These are phyloP conservation scores for Eimeria falciformis DNA, from an alignment of 169 alveolate genomes.

Conservation along the genomic window DNA sequence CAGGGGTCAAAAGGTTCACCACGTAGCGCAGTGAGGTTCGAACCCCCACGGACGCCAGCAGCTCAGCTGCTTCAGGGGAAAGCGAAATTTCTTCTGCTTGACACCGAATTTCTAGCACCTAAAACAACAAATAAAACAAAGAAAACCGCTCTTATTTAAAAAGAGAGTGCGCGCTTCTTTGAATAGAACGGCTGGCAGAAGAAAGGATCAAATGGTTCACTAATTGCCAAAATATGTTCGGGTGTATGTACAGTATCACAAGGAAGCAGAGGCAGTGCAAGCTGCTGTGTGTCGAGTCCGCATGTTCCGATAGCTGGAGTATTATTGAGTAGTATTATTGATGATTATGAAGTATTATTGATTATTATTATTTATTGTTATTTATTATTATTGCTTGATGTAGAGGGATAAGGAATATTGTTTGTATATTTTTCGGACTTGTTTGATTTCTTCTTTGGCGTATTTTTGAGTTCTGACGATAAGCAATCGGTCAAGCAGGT, in stretches of 20 bases:
- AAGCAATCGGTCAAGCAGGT: conserved; percentile 98
- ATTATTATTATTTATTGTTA: too few relatives aligned
- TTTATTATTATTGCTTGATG: not conserved
- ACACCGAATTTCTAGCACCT: conserved; percentile 97
- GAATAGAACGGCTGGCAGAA: too few relatives aligned
- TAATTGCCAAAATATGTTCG: too few relatives aligned
- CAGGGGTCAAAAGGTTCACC: conserved; percentile 97
- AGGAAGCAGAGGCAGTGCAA: too few relatives aligned
- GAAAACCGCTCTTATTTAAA: too few relatives aligned
- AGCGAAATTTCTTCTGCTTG: conserved; percentile 95
- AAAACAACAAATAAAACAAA: not conserved
- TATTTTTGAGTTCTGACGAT: conserved; percentile 99
- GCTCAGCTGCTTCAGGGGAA: conserved; percentile 94
- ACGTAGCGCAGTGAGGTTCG: conserved; percentile 97
- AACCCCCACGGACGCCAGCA: conserved; percentile 97
- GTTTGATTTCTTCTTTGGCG: conserved; percentile 91
- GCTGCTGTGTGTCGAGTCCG: too few relatives aligned
- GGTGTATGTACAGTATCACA: too few relatives aligned
- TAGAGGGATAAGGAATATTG: not conserved
- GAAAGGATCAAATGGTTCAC: too few relatives aligned
- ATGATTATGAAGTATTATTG: too few relatives aligned
- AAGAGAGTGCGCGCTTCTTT: too few relatives aligned
- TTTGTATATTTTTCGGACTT: conserved; percentile 47
- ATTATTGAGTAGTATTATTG: too few relatives aligned
- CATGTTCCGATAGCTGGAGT: too few relatives aligned